These are phyloP conservation scores for Hyaloperonospora arabidopsidis DNA, from an alignment of 352 stramenopile species.

Conservation along the genomic window DNA sequence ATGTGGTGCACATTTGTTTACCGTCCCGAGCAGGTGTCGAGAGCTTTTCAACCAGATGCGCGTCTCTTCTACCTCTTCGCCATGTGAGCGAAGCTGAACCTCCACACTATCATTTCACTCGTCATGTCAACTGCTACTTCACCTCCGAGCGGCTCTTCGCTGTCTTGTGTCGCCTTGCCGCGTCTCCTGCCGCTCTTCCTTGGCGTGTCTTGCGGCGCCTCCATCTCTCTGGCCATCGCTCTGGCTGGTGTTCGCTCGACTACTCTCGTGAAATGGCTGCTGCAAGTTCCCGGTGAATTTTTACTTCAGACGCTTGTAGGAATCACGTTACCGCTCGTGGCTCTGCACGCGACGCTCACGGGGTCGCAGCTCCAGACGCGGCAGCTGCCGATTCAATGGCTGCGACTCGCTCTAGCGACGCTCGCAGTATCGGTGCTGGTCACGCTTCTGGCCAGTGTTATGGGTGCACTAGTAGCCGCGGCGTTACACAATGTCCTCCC, in stretches of 20 bases:
- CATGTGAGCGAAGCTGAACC: neutral
- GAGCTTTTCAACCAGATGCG: no score
- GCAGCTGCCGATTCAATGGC: slow-evolving; percentile 7
- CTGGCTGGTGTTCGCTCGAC: slow-evolving; percentile 26
- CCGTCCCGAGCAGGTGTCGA: no score
- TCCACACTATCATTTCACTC: slow-evolving; percentile 14
- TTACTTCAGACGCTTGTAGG: slow-evolving; percentile 15
- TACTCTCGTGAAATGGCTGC: slow-evolving; percentile 31
- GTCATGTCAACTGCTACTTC: slow-evolving; percentile 12
- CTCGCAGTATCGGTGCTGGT: slow-evolving; percentile 28
- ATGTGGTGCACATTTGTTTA: no score
- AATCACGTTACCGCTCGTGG: slow-evolving; percentile 11
- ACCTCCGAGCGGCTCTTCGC: slow-evolving; percentile 5
- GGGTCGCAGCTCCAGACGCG: slow-evolving; percentile 3
- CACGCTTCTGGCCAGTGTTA: slow-evolving; percentile 37
- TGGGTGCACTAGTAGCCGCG: slow-evolving; percentile 41
- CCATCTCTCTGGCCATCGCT: slow-evolving; percentile 29
- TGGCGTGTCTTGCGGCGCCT: slow-evolving; percentile 17
- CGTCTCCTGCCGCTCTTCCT: slow-evolving; percentile 24
- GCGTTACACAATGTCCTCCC: slow-evolving; percentile 33
- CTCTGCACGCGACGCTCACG: slow-evolving; percentile 12
- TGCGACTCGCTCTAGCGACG: slow-evolving; percentile 12
- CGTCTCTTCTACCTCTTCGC: no score
- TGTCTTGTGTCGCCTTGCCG: slow-evolving; percentile 7
- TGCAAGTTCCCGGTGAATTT: slow-evolving; percentile 19